Percentiles rank a stretch among this genome's conserved stretches.
Conservation (phyloP, 768 basidiomycete species). For the Pisolithus orientalis region DNA sequence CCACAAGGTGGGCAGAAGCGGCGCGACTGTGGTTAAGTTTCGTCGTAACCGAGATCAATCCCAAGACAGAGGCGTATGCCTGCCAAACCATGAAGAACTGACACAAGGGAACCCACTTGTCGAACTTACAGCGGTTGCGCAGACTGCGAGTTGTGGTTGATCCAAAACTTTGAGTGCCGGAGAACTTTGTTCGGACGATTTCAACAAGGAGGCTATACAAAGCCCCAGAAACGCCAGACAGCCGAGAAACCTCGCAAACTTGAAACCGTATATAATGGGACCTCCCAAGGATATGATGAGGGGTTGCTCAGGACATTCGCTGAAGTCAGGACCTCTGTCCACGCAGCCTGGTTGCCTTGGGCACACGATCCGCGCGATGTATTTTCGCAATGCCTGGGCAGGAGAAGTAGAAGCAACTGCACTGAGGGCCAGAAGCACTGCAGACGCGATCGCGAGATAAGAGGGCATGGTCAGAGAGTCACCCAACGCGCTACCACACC, state of each 20-base stretch:
- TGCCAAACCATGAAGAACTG: constrained; percentile 10
- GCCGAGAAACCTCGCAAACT: constrained; percentile 14
- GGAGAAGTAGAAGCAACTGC: constrained; percentile 2
- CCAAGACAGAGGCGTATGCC: constrained; percentile 37
- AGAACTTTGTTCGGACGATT: background rate
- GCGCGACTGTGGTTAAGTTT: constrained; percentile 25
- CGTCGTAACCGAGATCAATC: constrained; percentile 30
- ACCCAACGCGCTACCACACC: background rate
- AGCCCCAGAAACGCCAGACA: constrained; percentile 18
- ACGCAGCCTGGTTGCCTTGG: background rate
- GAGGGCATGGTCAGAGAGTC: constrained; percentile 10
- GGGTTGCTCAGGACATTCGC: background rate
- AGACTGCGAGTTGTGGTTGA: constrained; percentile 7
- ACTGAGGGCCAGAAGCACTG: constrained; percentile 1
- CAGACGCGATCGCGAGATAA: constrained; percentile 8
- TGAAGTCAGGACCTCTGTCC: background rate
- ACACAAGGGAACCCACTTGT: background rate
- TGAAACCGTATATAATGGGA: constrained; percentile 16
- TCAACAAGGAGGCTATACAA: constrained; percentile 1
- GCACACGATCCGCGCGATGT: background rate
- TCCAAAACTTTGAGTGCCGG: background rate
- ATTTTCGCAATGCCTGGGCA: background rate
- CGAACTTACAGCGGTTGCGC: constrained; percentile 9
- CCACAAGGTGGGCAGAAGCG: constrained; percentile 36
- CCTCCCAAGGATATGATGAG: constrained; percentile 16